Evolutionary conservation across 2,329 filamentous ascomycete species (phyloP).

Genomic region (Pyricularia sp.): DNA sequence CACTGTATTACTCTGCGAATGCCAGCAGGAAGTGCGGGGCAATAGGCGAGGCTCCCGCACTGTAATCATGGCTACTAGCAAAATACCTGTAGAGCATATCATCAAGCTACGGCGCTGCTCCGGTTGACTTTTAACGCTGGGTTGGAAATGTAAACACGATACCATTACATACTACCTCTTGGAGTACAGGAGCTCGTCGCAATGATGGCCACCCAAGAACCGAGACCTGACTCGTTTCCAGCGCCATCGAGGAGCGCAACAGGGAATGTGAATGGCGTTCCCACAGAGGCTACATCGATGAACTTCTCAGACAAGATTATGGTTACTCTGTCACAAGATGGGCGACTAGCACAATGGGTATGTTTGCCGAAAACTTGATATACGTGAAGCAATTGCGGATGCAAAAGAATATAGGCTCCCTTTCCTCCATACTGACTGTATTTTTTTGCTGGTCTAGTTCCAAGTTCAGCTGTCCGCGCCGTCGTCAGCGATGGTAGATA

Average conservation of each 20-base stretch:
- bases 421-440: constrained; percentile 7
- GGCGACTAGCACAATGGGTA: constrained; percentile 86
- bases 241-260: constrained; percentile 46
- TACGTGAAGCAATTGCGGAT: constrained; percentile 7
- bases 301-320: constrained; percentile 84
- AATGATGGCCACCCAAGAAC: neutral
- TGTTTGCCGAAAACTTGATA: constrained; percentile 9
- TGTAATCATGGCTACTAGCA: neutral
- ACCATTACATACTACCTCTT: neutral
- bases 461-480: constrained; percentile 66
- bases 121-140: too few relatives aligned
- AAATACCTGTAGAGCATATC: neutral
- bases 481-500: constrained; percentile 50
- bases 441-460: constrained; percentile 32
- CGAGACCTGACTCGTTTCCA: constrained; percentile 47
- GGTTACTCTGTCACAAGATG: constrained; percentile 76
- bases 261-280: constrained; percentile 50
- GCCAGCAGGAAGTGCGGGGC: neutral
- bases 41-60: neutral
- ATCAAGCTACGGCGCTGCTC: neutral
- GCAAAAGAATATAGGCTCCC: constrained; percentile 12
- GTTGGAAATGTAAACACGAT: neutral
- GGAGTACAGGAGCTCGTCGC: neutral
- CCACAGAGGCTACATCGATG: constrained; percentile 60
- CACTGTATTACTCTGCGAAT: neutral